Conservation (phyloP, 805 yeast species). For the Saccharomycopsis amapae region DNA sequence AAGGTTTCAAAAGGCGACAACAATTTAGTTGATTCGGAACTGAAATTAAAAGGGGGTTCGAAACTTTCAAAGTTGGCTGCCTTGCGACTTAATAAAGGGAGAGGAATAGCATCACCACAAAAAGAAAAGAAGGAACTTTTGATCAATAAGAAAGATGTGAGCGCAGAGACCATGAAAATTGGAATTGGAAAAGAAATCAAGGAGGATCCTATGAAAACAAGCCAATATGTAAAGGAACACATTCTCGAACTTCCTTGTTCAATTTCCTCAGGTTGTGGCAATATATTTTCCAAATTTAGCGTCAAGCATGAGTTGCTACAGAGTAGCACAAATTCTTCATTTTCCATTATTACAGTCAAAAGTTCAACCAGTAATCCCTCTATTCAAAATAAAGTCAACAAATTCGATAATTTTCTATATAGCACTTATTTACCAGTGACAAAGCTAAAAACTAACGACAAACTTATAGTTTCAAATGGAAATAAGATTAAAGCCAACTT, state of each 20-base stretch:
- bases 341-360: neutral
- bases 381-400: neutral
- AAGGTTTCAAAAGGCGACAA: neutral
- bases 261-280: too few relatives aligned
- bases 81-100: constrained; percentile 1
- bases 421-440: constrained; percentile 9
- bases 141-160: too few relatives aligned
- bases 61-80: constrained; percentile 17
- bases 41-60: neutral
- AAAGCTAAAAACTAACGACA: constrained; percentile 34
- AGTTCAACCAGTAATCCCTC: neutral
- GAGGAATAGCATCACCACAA: neutral
- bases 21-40: neutral
- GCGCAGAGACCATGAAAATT: too few relatives aligned
- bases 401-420: constrained; percentile 1
- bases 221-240: too few relatives aligned
- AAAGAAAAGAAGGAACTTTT: neutral
- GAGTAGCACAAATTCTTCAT: neutral
- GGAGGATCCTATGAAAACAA: too few relatives aligned
- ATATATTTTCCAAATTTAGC: too few relatives aligned
- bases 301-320: neutral
- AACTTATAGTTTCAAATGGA: constrained; percentile 30
- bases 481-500: constrained; percentile 48
- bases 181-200: too few relatives aligned
- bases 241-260: too few relatives aligned